A percentile compares a stretch with the other conserved stretches of the same genome.
These are phyloP conservation scores for Salix viminalis DNA, from an alignment of 345 rosid species.

Conservation along the genomic window DNA sequence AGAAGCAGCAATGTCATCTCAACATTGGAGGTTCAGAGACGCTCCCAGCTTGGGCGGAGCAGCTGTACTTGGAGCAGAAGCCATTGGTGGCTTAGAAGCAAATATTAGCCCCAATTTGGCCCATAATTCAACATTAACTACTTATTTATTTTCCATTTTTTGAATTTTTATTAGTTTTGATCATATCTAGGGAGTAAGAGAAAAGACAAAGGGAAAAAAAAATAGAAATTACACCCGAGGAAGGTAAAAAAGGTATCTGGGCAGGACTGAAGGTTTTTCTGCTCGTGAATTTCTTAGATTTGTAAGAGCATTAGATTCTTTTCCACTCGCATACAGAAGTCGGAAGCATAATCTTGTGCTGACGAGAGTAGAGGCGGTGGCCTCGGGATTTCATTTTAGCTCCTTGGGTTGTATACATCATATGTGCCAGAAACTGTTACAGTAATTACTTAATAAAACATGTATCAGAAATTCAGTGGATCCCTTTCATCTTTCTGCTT, in stretches of 20 bases:
- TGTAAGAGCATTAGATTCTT: not conserved
- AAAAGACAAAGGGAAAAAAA: not conserved
- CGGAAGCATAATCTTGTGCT: constrained; percentile 5
- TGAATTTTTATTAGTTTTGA: constrained; percentile 22
- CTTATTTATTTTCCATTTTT: constrained; percentile 27
- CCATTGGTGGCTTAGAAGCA: constrained; percentile 61
- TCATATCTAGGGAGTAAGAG: constrained; percentile 12
- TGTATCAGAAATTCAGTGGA: not conserved
- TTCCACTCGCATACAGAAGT: constrained; percentile 8
- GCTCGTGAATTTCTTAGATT: constrained; percentile 6
- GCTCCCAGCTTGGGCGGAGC: constrained; percentile 71
- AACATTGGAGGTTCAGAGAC: constrained; percentile 31
- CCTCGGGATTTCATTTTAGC: constrained; percentile 1
- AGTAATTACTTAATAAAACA: constrained; percentile 7
- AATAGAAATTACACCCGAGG: not conserved
- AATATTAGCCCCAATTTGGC: constrained; percentile 13
- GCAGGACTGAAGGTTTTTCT: constrained; percentile 30
- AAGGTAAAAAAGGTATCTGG: not conserved
- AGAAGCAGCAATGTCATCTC: constrained; percentile 39
- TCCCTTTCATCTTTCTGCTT: not conserved
- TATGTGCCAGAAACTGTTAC: constrained; percentile 18
- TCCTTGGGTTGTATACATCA: constrained; percentile 6
- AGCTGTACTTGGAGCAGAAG: constrained; percentile 71
- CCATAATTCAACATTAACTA: constrained; percentile 35
- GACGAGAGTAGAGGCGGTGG: not conserved